phyloP scores from a whole-genome alignment of 2,329 filamentous ascomycete genomes.

The Xylaria sp. region DNA sequence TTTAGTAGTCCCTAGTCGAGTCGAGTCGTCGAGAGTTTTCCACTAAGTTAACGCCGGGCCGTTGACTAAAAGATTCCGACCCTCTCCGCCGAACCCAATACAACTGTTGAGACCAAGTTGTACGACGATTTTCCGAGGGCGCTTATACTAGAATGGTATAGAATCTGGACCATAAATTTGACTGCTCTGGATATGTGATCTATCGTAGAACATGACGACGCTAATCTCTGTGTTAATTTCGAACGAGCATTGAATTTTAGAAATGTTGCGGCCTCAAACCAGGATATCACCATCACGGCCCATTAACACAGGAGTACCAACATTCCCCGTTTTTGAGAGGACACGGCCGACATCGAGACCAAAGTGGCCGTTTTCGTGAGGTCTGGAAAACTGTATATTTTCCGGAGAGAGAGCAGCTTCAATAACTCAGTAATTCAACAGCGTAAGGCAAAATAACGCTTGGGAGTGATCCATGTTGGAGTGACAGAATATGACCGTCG shows the following conservation, averaged over 20 bases:
- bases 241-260: constrained; percentile 5
- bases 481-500: neutral
- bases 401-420: neutral
- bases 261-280: neutral
- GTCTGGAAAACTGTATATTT: neutral
- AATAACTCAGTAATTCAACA: neutral
- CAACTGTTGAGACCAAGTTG: accelerated
- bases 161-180: neutral
- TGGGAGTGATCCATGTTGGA: neutral
- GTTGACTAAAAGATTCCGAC: neutral
- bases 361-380: accelerated
- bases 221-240: neutral
- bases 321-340: neutral
- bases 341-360: neutral
- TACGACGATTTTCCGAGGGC: constrained; percentile 1
- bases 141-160: neutral
- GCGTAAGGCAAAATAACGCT: neutral
- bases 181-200: neutral
- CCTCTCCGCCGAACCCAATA: neutral
- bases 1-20: too few species aligned
- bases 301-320: neutral
- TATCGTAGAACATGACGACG: constrained; percentile 5
- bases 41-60: too few species aligned
- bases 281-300: neutral
- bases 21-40: too few species aligned